Evolutionary conservation across 2,329 filamentous ascomycete genomes (phyloP).

Genomic region (Nemania bipapillata): DNA sequence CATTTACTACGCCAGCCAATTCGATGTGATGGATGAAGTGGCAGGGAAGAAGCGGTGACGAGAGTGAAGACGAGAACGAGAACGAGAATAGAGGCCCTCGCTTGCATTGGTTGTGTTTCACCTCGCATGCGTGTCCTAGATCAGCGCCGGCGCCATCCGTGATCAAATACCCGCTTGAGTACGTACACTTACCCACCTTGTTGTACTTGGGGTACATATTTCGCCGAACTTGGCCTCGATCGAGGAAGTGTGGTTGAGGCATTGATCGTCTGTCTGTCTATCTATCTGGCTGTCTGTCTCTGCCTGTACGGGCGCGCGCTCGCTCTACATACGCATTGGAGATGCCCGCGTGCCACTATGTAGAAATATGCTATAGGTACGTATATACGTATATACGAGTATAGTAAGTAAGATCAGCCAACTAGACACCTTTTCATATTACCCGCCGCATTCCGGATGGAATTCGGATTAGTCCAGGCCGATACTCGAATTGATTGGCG

Average conservation of each 20-base stretch:
- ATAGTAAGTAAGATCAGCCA: background rate
- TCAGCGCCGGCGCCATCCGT: background rate
- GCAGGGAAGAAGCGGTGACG: background rate
- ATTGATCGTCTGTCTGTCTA: background rate
- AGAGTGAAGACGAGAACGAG: background rate
- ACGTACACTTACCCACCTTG: background rate
- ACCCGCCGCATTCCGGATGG: conserved; percentile 7
- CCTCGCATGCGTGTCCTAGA: background rate
- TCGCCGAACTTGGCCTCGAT: background rate
- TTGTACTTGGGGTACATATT: conserved; percentile 1
- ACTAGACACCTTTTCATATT: background rate
- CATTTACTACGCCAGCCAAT: background rate
- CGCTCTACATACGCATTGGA: background rate
- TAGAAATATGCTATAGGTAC: background rate
- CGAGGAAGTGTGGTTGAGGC: background rate
- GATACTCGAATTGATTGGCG: background rate
- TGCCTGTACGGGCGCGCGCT: too few species aligned
- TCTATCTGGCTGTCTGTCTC: too few species aligned
- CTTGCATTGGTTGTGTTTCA: conserved; percentile 2
- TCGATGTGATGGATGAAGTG: background rate
- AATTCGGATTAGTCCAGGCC: background rate
- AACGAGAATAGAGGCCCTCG: background rate
- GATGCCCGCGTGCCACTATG: background rate
- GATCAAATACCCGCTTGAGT: background rate
- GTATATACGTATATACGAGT: background rate